Base-by-base conservation (phyloP, 2,329 filamentous ascomycete genomes). In the Calonectria crousiana region DNA sequence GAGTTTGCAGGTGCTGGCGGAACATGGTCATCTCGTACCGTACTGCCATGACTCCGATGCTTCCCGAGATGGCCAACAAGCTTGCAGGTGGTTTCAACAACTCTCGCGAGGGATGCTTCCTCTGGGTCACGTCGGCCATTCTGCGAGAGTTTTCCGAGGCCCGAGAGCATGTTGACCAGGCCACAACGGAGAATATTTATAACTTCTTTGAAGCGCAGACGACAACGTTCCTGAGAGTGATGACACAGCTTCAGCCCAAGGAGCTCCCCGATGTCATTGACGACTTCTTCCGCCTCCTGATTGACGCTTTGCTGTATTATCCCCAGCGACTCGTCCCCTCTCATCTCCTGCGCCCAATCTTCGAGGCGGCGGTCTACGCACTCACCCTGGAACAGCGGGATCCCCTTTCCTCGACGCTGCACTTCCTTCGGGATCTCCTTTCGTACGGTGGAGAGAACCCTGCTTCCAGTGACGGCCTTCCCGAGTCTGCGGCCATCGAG, bases 41-140 rank as follows among this genome's bases (percentile, higher is more conserved):
- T 77, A 97, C 94, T 2, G 94, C 94, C 66, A 98, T 97, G 88
- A 92, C 94, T 18, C 95, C 96, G 30, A 87, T 99, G 58, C 89
- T 99, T 56, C 94, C 94, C 1, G 90, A 92, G 26, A 92, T 99
- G 85, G 97, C 97, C 23, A 94, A 96, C 79, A 97, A 96, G 84
- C 90, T 99, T 72, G 95, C 95, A 1, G 90, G 90, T 76, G 96
- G 96, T 6, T 99, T 99, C 83, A 90, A 94, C 70, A 90, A 91
- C 23, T 98, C 96, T 14, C 92, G 93, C 74, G 96, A 99, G 85
- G 97, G 97, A 16, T 98, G 96, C 84, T 99, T 99, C 89, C 89
- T 99, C n/a, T 99, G 97, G 97, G 96, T 97, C 1, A 98, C 96
- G 2, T 95, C 96, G 77, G 95, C 96, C 11, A 97, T 99, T 76